Evolutionary conservation across 192 early-diverging fungal genomes (phyloP), one percentile per base, ranked within the genome.

Genomic region (Coemansia sp.): DNA sequence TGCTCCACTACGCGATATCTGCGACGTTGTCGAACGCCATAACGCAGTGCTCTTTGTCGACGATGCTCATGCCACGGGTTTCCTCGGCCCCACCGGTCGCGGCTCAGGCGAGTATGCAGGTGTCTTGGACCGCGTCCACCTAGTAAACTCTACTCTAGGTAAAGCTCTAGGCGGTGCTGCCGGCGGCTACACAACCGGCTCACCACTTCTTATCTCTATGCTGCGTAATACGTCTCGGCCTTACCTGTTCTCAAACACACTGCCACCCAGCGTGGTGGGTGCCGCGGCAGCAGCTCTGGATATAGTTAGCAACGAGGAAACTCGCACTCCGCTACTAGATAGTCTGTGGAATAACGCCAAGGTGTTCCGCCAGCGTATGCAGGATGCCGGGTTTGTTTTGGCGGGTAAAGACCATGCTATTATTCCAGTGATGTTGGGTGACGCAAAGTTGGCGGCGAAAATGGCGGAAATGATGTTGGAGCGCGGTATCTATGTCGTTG

Each of bases 1-100:
- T 58, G 87, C 86, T 43, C 85, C 88, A 24, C 83, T 93, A 10
- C 83, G 84, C 3, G 69, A 84, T 12, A 73, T 93, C 65, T 79
- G 89, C 49, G 89, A 87, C 24, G 76, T 93, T 50, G 91, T 88
- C 55, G 83, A 90, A 39, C 75, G 86, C 66, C 89, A 91, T 79
- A 84, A 86, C 63, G 91, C 87, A 62, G 76, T 90, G 5, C 79
- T 91, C 53, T 84, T 93, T 68, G 80, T 93, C 15, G 91, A 93
- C 62, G 91, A 93, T 49, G 84, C 82, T n/a, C 84, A 89, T 29
- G 89, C 89, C 9, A 83, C 91, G 24, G 91, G 91, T 4, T 85
- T 88, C 39, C 64, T 93, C 29, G 91, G 91, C 8, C 47, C 77
- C 11, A 81, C 79, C 8, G 91, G 91, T 1, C 78, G 86, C 10